Conservation (phyloP, 495 filamentous ascomycete genomes). For the Aspergillus incahuasiensis region DNA sequence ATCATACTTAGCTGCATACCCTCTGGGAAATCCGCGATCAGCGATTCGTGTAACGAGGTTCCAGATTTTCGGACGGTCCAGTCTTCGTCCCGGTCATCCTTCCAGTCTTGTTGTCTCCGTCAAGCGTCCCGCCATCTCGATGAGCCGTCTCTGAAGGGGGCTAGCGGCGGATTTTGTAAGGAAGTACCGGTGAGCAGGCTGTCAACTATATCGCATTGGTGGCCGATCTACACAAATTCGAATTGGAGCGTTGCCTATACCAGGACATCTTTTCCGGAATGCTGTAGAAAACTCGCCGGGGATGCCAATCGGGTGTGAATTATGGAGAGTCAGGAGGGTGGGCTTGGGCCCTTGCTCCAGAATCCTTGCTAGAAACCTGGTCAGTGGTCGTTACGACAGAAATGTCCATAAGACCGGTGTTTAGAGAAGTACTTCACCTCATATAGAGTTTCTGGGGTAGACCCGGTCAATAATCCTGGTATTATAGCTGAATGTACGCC, state of each 20-base stretch:
- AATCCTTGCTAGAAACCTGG: not conserved
- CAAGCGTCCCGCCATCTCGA: not conserved
- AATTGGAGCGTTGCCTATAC: not conserved
- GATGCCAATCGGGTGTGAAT: not conserved
- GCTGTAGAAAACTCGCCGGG: conserved; percentile 3
- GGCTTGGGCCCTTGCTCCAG: conserved; percentile 2
- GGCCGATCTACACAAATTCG: not conserved
- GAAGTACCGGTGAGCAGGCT: conserved; percentile 11
- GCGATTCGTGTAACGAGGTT: conserved; percentile 13
- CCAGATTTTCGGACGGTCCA: conserved; percentile 7
- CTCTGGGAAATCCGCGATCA: conserved; percentile 7
- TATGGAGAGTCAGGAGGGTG: too few relatives aligned
- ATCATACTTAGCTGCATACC: not conserved
- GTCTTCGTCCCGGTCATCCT: not conserved
- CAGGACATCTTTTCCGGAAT: not conserved
- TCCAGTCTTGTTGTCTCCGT: not conserved
- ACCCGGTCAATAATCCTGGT: not conserved
- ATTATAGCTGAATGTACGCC: not conserved
- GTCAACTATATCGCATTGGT: not conserved
- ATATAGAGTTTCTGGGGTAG: not conserved
- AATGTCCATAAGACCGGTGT: not conserved
- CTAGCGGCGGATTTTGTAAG: conserved; percentile 1
- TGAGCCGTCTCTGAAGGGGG: not conserved
- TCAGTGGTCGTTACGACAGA: not conserved
- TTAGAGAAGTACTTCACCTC: not conserved